phyloP scores from a whole-genome alignment of 2,329 filamentous ascomycete genomes.

The Metarhizium anisopliae region DNA sequence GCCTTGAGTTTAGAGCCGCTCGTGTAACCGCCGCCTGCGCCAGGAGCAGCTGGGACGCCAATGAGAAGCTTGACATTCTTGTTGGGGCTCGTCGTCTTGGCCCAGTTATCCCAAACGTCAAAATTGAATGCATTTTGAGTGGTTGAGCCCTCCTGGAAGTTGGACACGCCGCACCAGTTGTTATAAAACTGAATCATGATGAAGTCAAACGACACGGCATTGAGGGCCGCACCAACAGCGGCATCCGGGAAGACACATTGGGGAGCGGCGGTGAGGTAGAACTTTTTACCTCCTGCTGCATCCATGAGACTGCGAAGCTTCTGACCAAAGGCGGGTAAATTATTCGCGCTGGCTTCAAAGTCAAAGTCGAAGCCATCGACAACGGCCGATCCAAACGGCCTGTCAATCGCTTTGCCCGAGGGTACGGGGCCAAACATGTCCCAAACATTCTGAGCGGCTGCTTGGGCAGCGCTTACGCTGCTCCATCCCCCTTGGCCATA shows the following conservation, averaged over 20 bases:
- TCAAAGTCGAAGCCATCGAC: slow-evolving; percentile 69
- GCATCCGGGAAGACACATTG: slow-evolving; percentile 60
- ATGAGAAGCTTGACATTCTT: slow-evolving; percentile 51
- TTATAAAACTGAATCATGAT: slow-evolving; percentile 61
- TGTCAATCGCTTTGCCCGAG: slow-evolving; percentile 33
- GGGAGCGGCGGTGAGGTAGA: slow-evolving; percentile 55
- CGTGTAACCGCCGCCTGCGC: slow-evolving; percentile 48
- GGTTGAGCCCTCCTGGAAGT: slow-evolving; percentile 34
- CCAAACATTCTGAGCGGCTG: slow-evolving; percentile 57
- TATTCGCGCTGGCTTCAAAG: slow-evolving; percentile 51
- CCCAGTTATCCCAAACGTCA: slow-evolving; percentile 57
- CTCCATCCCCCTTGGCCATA: slow-evolving; percentile 61
- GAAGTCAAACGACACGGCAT: slow-evolving; percentile 48
- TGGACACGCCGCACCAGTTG: slow-evolving; percentile 53
- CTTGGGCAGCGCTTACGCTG: slow-evolving; percentile 38
- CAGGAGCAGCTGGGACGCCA: slow-evolving; percentile 47
- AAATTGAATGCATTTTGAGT: slow-evolving; percentile 52
- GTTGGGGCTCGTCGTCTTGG: slow-evolving; percentile 45
- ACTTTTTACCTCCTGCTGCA: slow-evolving; percentile 43
- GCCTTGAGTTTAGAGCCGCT: slow-evolving; percentile 33
- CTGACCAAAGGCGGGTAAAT: slow-evolving; percentile 53
- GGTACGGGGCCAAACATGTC: slow-evolving; percentile 56
- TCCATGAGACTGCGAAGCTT: slow-evolving; percentile 49
- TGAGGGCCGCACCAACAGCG: slow-evolving; percentile 47
- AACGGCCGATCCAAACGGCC: slow-evolving; percentile 32